Percentiles rank a stretch among this genome's conserved stretches.
These are phyloP conservation scores for Tagetes patula DNA, from an alignment of 129 eudicot species.

Conservation along the genomic window DNA sequence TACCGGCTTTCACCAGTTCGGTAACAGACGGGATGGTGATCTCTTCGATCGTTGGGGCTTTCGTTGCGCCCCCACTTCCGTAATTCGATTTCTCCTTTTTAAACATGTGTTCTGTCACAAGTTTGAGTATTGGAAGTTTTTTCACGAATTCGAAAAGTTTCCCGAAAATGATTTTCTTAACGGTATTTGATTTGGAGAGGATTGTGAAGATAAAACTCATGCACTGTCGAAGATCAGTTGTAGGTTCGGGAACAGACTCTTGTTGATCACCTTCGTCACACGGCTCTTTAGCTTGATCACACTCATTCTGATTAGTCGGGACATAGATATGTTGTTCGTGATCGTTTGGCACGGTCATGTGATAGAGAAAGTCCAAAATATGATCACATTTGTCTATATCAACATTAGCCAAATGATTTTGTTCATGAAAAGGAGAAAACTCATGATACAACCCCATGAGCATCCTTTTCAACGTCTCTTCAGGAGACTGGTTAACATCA, in stretches of 20 bases:
- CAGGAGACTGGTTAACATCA: background rate
- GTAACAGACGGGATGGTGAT: constrained; percentile 71
- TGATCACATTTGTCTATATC: constrained; percentile 43
- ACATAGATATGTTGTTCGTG: constrained; percentile 29
- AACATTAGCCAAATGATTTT: constrained; percentile 14
- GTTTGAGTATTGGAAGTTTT: constrained; percentile 40
- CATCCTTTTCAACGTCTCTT: constrained; percentile 33
- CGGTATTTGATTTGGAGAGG: constrained; percentile 24
- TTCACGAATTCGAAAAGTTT: constrained; percentile 27
- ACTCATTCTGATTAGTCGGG: background rate
- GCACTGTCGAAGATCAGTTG: constrained; percentile 12
- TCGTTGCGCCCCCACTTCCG: background rate
- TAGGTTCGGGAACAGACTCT: constrained; percentile 5
- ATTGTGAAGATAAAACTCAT: constrained; percentile 8
- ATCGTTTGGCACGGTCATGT: constrained; percentile 40
- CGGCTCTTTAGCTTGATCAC: too few relatives aligned
- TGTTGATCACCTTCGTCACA: background rate
- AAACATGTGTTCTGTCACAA: constrained; percentile 42
- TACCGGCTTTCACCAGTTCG: constrained; percentile 47
- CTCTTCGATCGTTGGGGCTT: constrained; percentile 51
- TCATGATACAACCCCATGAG: constrained; percentile 39
- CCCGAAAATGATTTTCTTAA: constrained; percentile 32
- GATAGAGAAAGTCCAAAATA: constrained; percentile 54
- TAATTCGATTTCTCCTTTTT: constrained; percentile 7
- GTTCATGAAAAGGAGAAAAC: constrained; percentile 52